phyloP scores from a whole-genome alignment of 495 filamentous ascomycete species.

The Hyaloscypha hepaticicola region DNA sequence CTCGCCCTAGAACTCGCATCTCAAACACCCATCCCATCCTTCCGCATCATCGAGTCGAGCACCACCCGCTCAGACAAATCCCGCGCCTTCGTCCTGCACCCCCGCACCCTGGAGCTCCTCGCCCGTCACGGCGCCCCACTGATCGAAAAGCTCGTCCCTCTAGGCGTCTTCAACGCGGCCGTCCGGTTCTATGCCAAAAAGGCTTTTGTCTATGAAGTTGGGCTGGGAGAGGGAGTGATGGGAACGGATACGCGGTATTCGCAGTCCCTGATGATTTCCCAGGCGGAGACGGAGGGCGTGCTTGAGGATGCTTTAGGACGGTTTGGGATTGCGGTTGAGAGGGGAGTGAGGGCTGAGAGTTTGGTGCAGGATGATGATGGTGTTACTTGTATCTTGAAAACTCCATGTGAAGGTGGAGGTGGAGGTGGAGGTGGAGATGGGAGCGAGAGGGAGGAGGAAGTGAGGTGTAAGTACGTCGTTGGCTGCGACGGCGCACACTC shows the following conservation, averaged over 20 bases:
- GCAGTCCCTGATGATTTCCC: slow-evolving; percentile 40
- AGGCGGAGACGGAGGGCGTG: slow-evolving; percentile 42
- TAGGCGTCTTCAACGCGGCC: slow-evolving; percentile 34
- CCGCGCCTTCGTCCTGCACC: slow-evolving; percentile 44
- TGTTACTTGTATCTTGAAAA: slow-evolving; percentile 34
- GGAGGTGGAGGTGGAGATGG: slow-evolving; percentile 27
- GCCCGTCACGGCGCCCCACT: slow-evolving; percentile 38
- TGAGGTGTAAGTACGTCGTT: slow-evolving; percentile 42
- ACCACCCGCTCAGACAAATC: slow-evolving; percentile 39
- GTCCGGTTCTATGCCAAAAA: slow-evolving; percentile 37
- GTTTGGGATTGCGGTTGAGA: slow-evolving; percentile 39
- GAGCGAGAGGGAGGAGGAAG: slow-evolving; percentile 26
- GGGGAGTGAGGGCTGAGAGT: slow-evolving; percentile 34
- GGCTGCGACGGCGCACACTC: slow-evolving; percentile 49
- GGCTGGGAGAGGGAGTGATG: slow-evolving; percentile 32
- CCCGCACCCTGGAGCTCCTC: slow-evolving; percentile 46
- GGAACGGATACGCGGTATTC: slow-evolving; percentile 38
- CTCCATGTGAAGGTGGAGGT: neutral
- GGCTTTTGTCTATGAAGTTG: slow-evolving; percentile 27
- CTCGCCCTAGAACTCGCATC: slow-evolving; percentile 51
- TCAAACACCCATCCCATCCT: slow-evolving; percentile 36
- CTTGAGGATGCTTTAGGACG: slow-evolving; percentile 38
- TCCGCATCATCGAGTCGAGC: slow-evolving; percentile 41
- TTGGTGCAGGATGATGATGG: slow-evolving; percentile 38
- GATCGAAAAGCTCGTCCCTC: slow-evolving; percentile 32